Evolutionary conservation across 1,284 basidiomycete species (phyloP).

Genomic region (Malassezia arunalokei): DNA sequence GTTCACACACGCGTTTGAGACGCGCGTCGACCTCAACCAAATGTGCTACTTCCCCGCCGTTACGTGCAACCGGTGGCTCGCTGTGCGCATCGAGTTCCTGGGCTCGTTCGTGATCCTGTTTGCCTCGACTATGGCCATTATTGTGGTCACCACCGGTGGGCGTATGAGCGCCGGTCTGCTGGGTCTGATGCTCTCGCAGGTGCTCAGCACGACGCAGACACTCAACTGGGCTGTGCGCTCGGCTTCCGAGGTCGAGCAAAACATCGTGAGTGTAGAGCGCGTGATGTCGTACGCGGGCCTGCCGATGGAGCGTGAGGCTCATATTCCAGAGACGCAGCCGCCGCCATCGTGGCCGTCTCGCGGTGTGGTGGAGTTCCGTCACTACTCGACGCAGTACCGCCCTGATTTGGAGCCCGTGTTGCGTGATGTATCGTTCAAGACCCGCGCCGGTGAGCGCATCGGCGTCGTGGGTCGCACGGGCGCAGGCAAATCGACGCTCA

Average conservation of each 20-base stretch:
- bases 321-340: conserved; percentile 20
- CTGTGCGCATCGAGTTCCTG: conserved; percentile 56
- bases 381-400: conserved; percentile 70
- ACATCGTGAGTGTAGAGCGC: conserved; percentile 64
- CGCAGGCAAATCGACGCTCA: conserved; percentile 76
- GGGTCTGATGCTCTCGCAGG: conserved; percentile 66
- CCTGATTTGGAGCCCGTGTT: conserved; percentile 66
- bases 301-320: conserved; percentile 61
- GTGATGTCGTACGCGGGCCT: conserved; percentile 59
- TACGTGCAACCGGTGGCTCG: conserved; percentile 66
- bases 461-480: conserved; percentile 62
- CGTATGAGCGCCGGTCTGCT: conserved; percentile 74
- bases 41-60: conserved; percentile 59
- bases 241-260: conserved; percentile 82
- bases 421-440: conserved; percentile 58
- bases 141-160: conserved; percentile 50
- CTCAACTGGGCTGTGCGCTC: conserved; percentile 69
- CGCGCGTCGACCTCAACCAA: conserved; percentile 69
- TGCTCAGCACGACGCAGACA: conserved; percentile 54
- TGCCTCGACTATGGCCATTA: conserved; percentile 60
- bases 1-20: conserved; percentile 67
- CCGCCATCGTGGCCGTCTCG: conserved; percentile 60
- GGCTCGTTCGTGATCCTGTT: conserved; percentile 69
- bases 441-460: conserved; percentile 63
- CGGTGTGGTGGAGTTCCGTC: conserved; percentile 67